Percentiles rank a stretch among this genome's conserved stretches.
These are phyloP conservation scores for Calonectria pseudoturangicola DNA, from an alignment of 2,329 filamentous ascomycete species.

Conservation along the genomic window DNA sequence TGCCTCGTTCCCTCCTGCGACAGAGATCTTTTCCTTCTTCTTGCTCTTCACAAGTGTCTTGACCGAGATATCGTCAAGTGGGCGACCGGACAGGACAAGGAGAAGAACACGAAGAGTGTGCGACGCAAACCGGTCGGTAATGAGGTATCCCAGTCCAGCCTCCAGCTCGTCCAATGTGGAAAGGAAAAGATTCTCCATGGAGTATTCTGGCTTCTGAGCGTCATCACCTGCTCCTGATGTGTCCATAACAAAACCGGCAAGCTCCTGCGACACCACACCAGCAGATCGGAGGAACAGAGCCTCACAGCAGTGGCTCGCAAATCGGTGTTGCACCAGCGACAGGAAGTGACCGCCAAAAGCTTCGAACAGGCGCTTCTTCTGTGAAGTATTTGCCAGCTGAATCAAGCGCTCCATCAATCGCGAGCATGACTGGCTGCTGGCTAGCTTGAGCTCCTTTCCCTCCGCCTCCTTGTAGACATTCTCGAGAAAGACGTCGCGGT, in stretches of 20 bases:
- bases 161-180: constrained; percentile 91
- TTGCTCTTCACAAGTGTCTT: constrained; percentile 91
- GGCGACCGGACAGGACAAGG: constrained; percentile 88
- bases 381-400: constrained; percentile 82
- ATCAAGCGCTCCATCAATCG: constrained; percentile 94
- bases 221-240: constrained; percentile 65
- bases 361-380: constrained; percentile 91
- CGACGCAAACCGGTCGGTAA: constrained; percentile 93
- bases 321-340: constrained; percentile 93
- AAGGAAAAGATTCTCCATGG: constrained; percentile 91
- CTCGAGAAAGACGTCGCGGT: constrained; percentile 81
- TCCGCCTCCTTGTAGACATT: constrained; percentile 91
- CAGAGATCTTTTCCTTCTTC: constrained; percentile 89
- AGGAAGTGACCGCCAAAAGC: constrained; percentile 92
- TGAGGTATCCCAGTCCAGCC: constrained; percentile 85
- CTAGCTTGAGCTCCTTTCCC: constrained; percentile 96
- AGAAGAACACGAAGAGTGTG: constrained; percentile 92
- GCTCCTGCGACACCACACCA: constrained; percentile 84
- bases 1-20: constrained; percentile 71
- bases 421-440: constrained; percentile 96
- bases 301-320: constrained; percentile 98
- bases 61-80: constrained; percentile 81
- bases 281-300: constrained; percentile 91
- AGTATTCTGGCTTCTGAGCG: constrained; percentile 70
- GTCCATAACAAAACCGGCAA: constrained; percentile 69